Evolutionary conservation across 495 filamentous ascomycete genomes (phyloP).

Genomic region (Penicillium paxilli): DNA sequence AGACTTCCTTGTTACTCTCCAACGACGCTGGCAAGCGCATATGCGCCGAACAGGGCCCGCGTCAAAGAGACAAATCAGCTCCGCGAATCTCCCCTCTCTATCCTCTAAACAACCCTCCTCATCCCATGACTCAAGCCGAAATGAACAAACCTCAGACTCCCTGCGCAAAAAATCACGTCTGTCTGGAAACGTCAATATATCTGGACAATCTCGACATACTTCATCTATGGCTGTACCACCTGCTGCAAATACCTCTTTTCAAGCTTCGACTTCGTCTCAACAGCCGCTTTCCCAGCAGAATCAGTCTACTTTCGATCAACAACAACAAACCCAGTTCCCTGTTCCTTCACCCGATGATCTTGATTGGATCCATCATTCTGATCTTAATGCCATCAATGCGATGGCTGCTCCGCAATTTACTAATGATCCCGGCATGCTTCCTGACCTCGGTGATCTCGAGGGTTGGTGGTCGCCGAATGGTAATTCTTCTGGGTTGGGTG

Average conservation of each 20-base stretch:
- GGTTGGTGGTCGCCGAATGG: constrained; percentile 40
- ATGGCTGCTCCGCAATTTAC: constrained; percentile 21
- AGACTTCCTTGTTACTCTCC: constrained; percentile 45
- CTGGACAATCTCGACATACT: constrained; percentile 5
- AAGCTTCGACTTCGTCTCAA: constrained; percentile 3
- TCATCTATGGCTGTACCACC: not conserved
- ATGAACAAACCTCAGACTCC: constrained; percentile 4
- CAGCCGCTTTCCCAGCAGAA: constrained; percentile 4
- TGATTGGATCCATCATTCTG: constrained; percentile 36
- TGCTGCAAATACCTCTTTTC: constrained; percentile 2
- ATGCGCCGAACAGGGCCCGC: constrained; percentile 42
- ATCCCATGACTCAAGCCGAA: not conserved
- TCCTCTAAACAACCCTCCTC: constrained; percentile 3
- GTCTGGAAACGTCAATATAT: constrained; percentile 4
- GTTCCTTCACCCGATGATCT: constrained; percentile 19
- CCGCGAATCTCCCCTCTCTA: constrained; percentile 12
- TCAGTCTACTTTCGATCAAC: not conserved
- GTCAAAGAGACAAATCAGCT: constrained; percentile 37
- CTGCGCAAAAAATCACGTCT: constrained; percentile 35
- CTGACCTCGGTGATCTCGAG: constrained; percentile 39
- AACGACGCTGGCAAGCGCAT: constrained; percentile 47
- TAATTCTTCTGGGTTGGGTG: constrained; percentile 17
- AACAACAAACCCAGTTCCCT: constrained; percentile 4
- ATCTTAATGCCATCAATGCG: constrained; percentile 18
- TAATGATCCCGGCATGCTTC: constrained; percentile 26